Base-by-base conservation (phyloP, 2,329 filamentous ascomycete genomes). In the Dothistroma pini region DNA sequence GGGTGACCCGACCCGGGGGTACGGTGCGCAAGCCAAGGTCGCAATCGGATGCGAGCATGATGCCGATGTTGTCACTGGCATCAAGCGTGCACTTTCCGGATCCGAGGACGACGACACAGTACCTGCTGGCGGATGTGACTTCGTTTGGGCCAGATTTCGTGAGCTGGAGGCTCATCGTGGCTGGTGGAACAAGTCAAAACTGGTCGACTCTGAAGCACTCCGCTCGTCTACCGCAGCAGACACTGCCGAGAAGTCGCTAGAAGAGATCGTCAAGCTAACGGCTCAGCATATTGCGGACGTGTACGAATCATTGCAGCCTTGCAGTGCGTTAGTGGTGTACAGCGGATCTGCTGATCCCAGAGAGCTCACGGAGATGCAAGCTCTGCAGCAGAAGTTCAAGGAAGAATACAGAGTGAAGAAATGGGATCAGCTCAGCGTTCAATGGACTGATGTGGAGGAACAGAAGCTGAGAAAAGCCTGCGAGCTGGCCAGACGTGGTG, bases 1-100 rank as follows among this genome's bases (percentile, higher is more conserved):
- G 89, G 93, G 93, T 55, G 89, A 92, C 62, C 89, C 90, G 14
- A 83, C 82, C 64, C 80, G 83, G 57, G 84, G 84, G 5, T 83
- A 84, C 61, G 85, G 85, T 16, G 76, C 79, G 19, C 80, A 83
- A 58, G 86, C 85, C 2, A 79, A 79, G 22, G 77, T 83, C 35
- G 77, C 80, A 9, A 80, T 88, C 59, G 82, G 81, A 22, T 87
- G 84, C 68, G 75, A 76, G 38, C 79, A 78, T 60, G 86, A 89
- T 62, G 77, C 79, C 0, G 82, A 83, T 21, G 81, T 89, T 9
- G 83, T 86, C 0, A 74, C 78, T 14, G 84, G 82, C 1, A 76
- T 88, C 22, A 75, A 80, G n/a, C 73, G 75, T n/a, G 81, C 79
- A 0, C 69, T 84, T 0, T 77, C 78, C 12, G 83, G 82, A 7